Percentiles rank a stretch among this genome's conserved stretches.
Evolutionary conservation across 768 basidiomycete species (phyloP).

Genomic region (Gymnopilus dilepis): DNA sequence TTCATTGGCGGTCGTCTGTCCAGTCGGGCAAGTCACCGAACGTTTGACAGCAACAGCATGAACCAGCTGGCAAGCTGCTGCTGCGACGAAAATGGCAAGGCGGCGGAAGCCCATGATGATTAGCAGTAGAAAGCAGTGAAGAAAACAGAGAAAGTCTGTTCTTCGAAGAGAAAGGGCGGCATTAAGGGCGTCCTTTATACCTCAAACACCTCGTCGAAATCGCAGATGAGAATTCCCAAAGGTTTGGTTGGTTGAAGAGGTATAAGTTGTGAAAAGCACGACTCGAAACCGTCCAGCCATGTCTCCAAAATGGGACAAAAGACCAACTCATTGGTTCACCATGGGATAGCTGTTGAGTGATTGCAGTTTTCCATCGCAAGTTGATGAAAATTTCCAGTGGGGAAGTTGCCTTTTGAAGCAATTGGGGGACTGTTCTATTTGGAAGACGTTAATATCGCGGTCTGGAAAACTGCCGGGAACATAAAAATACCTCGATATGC

Average conservation of each 20-base stretch:
- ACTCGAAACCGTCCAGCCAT: neutral
- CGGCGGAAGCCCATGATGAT: neutral
- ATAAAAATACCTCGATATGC: neutral
- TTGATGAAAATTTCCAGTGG: neutral
- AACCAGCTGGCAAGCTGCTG: neutral
- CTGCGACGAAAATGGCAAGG: neutral
- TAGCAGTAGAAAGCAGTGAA: neutral
- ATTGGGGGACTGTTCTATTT: neutral
- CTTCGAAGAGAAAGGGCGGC: neutral
- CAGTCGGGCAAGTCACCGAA: neutral
- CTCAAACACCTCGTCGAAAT: neutral
- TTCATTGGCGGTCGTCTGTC: slow-evolving; percentile 1
- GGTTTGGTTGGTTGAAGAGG: neutral
- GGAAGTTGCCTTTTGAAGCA: neutral
- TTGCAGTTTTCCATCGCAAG: neutral
- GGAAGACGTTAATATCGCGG: neutral
- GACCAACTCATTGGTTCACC: neutral
- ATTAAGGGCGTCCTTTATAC: neutral
- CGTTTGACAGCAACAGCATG: neutral
- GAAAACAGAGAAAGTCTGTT: neutral
- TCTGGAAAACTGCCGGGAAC: neutral
- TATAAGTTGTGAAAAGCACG: neutral
- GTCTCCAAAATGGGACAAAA: neutral
- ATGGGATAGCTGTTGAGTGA: neutral
- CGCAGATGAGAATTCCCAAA: neutral